These are phyloP conservation scores for Penicillium aurantiogriseum DNA, from an alignment of 2,329 filamentous ascomycete genomes.

Conservation along the genomic window DNA sequence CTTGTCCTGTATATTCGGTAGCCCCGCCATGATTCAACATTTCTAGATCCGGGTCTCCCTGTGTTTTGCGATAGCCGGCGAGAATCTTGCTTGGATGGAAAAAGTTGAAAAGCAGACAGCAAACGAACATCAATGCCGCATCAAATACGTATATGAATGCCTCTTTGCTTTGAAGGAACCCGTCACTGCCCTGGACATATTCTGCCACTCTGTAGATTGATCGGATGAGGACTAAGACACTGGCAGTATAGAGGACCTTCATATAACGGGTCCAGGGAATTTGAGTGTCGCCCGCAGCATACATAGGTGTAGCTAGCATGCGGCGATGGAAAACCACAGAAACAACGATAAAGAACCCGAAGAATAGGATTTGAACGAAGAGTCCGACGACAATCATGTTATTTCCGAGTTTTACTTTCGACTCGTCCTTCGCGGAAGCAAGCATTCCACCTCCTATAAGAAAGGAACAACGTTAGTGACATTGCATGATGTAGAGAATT, in stretches of 20 bases:
- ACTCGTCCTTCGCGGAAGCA: constrained; percentile 11
- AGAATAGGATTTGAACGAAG: constrained; percentile 23
- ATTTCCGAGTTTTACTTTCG: constrained; percentile 16
- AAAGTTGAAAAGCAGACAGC: constrained; percentile 14
- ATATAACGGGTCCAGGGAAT: constrained; percentile 17
- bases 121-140: constrained; percentile 14
- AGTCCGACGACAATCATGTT: constrained; percentile 23
- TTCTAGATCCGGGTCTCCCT: constrained; percentile 10
- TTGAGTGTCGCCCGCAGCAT: not conserved
- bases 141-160: constrained; percentile 19
- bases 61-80: not conserved
- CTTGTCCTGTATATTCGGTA: not conserved
- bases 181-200: constrained; percentile 16
- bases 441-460: constrained; percentile 16
- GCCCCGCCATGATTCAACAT: constrained; percentile 5
- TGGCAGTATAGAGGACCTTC: constrained; percentile 14
- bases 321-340: constrained; percentile 21
- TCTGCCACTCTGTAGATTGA: constrained; percentile 20
- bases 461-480: not conserved
- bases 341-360: constrained; percentile 20
- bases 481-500: fast-evolving
- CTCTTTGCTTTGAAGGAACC: constrained; percentile 17
- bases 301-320: constrained; percentile 10
- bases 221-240: constrained; percentile 16
- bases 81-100: constrained; percentile 17